A percentile compares a stretch with the other conserved stretches of the same genome.
Evolutionary conservation across 2,329 filamentous ascomycete species (phyloP).

Genomic region (Botrytis paeoniae): DNA sequence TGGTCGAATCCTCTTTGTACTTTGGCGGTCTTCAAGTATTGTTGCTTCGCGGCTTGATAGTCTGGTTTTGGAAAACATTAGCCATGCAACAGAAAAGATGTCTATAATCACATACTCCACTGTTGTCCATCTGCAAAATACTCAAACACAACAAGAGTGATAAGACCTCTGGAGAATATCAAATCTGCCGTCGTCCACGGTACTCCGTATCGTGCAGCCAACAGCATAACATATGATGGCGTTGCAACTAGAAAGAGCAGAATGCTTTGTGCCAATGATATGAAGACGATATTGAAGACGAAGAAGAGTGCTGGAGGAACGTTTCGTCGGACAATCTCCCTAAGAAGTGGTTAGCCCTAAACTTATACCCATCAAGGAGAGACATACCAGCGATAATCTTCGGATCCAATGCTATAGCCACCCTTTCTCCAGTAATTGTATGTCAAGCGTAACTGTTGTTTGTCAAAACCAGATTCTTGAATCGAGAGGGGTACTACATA

Average conservation of each 20-base stretch:
- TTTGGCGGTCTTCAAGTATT: conserved; percentile 71
- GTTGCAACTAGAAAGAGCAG: conserved; percentile 76
- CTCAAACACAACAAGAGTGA: conserved; percentile 61
- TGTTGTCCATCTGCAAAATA: conserved; percentile 89
- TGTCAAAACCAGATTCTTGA: conserved; percentile 18
- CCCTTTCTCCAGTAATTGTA: conserved; percentile 98
- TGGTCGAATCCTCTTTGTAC: conserved; percentile 63
- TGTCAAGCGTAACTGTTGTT: conserved; percentile 67
- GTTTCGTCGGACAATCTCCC: conserved; percentile 67
- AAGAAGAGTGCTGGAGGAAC: conserved; percentile 66
- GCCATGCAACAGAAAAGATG: neutral
- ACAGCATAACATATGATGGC: conserved; percentile 79
- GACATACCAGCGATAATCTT: conserved; percentile 84
- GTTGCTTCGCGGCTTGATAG: conserved; percentile 76
- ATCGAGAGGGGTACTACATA: conserved; percentile 43
- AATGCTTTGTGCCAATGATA: conserved; percentile 77
- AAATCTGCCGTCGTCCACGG: conserved; percentile 53
- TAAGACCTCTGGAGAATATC: conserved; percentile 52
- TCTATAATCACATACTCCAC: conserved; percentile 59
- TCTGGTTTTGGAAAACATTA: conserved; percentile 43
- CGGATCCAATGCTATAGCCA: conserved; percentile 81
- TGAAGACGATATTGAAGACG: conserved; percentile 85
- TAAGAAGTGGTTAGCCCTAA: conserved; percentile 34
- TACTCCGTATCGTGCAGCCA: conserved; percentile 63
- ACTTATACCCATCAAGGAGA: neutral